Conservation (phyloP, 78 protist genomes). For the Reticulomyxa filosa region DNA sequence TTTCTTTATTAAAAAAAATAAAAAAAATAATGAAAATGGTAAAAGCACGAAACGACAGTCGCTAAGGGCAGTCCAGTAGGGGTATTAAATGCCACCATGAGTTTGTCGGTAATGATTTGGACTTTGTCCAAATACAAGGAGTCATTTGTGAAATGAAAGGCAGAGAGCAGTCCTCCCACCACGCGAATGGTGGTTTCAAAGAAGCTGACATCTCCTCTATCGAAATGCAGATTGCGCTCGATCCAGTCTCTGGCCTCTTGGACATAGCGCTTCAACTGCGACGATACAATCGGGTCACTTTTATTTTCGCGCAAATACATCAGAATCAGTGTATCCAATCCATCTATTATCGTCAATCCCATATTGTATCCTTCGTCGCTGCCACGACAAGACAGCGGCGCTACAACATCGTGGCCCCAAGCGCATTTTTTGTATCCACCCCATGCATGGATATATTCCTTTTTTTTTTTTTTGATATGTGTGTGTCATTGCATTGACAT, state of each 20-base stretch:
- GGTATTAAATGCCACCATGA: background rate
- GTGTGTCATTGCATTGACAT: too few relatives aligned
- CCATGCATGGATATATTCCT: background rate
- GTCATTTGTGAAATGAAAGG: background rate
- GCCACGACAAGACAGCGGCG: background rate
- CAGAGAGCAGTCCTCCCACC: background rate
- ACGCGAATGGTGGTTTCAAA: background rate
- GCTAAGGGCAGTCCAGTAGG: background rate
- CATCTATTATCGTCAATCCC: background rate
- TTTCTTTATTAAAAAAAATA: too few relatives aligned
- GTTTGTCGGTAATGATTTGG: background rate
- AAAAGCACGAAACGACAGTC: too few relatives aligned
- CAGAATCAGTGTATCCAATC: background rate
- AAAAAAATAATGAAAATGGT: too few relatives aligned
- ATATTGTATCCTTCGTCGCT: background rate
- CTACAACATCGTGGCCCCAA: background rate
- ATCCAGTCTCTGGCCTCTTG: background rate
- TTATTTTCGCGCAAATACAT: background rate
- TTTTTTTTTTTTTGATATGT: too few relatives aligned
- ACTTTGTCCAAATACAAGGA: background rate
- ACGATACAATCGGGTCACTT: background rate
- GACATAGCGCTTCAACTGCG: background rate
- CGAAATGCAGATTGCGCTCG: background rate
- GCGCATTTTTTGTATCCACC: background rate
- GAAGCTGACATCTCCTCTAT: background rate